phyloP scores from a whole-genome alignment of 257 asterid genomes.

The Forsythia viridissima region DNA sequence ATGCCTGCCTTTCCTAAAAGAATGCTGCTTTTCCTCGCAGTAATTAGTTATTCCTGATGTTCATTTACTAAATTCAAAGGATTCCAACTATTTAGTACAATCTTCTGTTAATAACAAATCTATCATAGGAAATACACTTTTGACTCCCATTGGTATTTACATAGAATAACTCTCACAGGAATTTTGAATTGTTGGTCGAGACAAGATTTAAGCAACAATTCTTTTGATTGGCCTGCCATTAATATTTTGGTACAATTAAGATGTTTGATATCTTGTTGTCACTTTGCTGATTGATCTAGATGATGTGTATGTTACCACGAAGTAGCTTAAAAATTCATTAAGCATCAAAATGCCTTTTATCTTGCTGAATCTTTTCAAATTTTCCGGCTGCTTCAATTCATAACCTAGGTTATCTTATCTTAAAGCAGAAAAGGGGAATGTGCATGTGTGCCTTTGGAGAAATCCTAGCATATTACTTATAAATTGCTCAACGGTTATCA shows the following conservation, averaged over 20 bases:
- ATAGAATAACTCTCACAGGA: neutral
- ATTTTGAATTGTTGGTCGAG: neutral
- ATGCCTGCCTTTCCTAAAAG: neutral
- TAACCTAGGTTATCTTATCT: neutral
- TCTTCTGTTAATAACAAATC: neutral
- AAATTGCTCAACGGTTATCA: slow-evolving; percentile 21
- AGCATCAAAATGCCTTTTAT: neutral
- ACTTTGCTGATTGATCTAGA: slow-evolving; percentile 8
- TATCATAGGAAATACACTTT: neutral
- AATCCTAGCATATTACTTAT: neutral
- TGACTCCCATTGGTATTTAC: neutral
- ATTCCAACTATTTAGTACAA: neutral
- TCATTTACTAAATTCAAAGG: neutral
- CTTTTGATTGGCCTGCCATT: neutral
- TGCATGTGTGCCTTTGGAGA: neutral
- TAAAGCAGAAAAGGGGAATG: neutral
- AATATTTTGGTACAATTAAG: neutral
- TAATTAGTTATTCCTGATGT: neutral
- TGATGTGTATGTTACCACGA: neutral
- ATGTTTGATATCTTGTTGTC: neutral
- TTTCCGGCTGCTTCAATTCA: neutral
- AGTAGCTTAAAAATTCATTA: slow-evolving; percentile 2
- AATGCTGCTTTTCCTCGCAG: neutral
- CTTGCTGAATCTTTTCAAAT: slow-evolving; percentile 1
- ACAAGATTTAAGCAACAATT: neutral